These are phyloP conservation scores for Cyberlindnera xishuangbannaensis DNA, from an alignment of 805 yeast species.

Conservation along the genomic window DNA sequence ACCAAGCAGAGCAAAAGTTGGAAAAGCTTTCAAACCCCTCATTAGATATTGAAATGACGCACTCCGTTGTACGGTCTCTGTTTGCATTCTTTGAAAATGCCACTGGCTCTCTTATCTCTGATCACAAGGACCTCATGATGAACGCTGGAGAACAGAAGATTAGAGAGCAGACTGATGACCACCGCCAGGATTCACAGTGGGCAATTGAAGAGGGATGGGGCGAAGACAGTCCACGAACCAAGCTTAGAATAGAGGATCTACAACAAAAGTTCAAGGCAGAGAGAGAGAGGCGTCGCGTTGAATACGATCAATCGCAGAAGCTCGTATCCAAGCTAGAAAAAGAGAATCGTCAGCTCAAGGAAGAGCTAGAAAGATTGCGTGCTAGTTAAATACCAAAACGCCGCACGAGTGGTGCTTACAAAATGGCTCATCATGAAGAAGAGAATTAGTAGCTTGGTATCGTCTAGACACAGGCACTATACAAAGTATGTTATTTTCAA, in stretches of 20 bases:
- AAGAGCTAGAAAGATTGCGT: constrained; percentile 16
- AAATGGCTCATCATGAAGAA: too few species aligned
- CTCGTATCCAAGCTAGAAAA: constrained; percentile 48
- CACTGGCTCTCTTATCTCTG: constrained; percentile 49
- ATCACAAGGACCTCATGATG: constrained; percentile 37
- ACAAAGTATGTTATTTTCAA: too few species aligned
- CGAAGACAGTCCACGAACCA: constrained; percentile 37
- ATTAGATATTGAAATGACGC: constrained; percentile 24
- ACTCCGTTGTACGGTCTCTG: constrained; percentile 35
- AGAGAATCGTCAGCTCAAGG: constrained; percentile 42
- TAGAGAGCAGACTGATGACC: constrained; percentile 2
- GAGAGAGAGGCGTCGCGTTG: constrained; percentile 61
- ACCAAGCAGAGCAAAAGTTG: constrained; percentile 52
- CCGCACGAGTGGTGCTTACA: too few species aligned
- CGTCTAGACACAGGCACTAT: too few species aligned
- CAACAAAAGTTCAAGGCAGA: constrained; percentile 64
- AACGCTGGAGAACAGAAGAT: constrained; percentile 3
- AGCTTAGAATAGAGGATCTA: constrained; percentile 53
- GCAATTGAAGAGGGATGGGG: too few species aligned
- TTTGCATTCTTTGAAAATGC: constrained; percentile 57
- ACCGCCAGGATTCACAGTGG: too few species aligned
- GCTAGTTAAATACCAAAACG: too few species aligned
- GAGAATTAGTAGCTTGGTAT: too few species aligned
- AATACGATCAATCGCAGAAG: constrained; percentile 47
- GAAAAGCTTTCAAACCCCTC: constrained; percentile 32